Evolutionary conservation across 495 filamentous ascomycete species (phyloP).

Genomic region (Penicillium atrosanguineum): DNA sequence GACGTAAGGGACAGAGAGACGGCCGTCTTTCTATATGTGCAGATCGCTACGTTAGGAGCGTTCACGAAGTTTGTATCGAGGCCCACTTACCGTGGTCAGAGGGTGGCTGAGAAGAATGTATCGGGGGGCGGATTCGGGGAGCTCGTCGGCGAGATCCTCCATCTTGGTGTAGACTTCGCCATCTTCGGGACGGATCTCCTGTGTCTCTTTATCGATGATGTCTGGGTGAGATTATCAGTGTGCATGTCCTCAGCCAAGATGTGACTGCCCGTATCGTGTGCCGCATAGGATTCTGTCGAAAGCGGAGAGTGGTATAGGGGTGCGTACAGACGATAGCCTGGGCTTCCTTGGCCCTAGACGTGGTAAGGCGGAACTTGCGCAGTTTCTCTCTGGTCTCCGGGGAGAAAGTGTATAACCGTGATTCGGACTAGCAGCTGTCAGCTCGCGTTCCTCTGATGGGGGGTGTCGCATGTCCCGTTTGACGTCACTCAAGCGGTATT

Average conservation of each 20-base stretch:
- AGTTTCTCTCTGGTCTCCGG: constrained; percentile 80
- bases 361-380: constrained; percentile 87
- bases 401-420: constrained; percentile 90
- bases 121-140: constrained; percentile 87
- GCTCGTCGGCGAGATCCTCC: constrained; percentile 75
- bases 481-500: neutral
- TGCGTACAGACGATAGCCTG: constrained; percentile 90
- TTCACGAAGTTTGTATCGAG: neutral
- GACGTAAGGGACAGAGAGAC: constrained; percentile 77
- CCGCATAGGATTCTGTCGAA: no score
- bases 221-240: constrained; percentile 18
- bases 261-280: neutral
- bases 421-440: constrained; percentile 65
- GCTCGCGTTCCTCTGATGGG: neutral
- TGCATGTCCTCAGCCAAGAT: neutral
- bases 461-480: neutral
- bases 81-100: constrained; percentile 64
- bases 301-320: neutral
- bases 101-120: constrained; percentile 91
- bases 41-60: neutral
- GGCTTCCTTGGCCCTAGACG: constrained; percentile 80
- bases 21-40: constrained; percentile 52
- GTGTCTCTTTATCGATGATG: constrained; percentile 75
- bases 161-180: constrained; percentile 76
- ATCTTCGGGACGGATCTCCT: constrained; percentile 80